phyloP scores from a whole-genome alignment of 2,329 filamentous ascomycete species.

The Nemania sp. region DNA sequence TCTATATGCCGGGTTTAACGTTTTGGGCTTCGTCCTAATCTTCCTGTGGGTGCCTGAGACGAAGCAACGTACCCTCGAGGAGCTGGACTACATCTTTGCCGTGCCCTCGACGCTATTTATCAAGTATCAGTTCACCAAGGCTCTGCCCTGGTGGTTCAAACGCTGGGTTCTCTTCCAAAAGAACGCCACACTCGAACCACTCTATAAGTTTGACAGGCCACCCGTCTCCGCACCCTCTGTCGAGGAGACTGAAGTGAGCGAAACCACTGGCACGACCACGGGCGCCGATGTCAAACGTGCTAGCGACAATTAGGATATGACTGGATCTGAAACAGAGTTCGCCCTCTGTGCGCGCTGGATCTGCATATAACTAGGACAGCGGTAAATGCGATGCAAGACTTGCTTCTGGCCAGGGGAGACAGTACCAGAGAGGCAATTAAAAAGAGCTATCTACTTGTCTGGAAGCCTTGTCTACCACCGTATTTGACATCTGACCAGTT shows the following conservation, averaged over 20 bases:
- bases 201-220: conserved; percentile 39
- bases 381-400: background rate
- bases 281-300: conserved; percentile 3
- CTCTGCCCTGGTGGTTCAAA: conserved; percentile 46
- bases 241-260: conserved; percentile 12
- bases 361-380: background rate
- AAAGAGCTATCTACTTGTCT: background rate
- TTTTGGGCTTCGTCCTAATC: conserved; percentile 51
- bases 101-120: conserved; percentile 48
- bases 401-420: background rate
- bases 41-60: conserved; percentile 56
- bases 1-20: conserved; percentile 54
- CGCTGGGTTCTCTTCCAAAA: conserved; percentile 40
- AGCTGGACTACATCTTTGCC: conserved; percentile 54
- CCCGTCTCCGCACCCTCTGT: conserved; percentile 1
- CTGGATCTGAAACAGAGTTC: background rate
- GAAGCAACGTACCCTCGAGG: conserved; percentile 55
- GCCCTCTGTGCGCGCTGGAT: background rate
- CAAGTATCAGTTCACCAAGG: conserved; percentile 45
- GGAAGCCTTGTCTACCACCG: background rate
- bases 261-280: conserved; percentile 5
- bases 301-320: background rate
- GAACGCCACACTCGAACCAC: conserved; percentile 38
- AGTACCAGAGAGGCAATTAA: background rate
- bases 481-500: background rate